A percentile compares a stretch with the other conserved stretches of the same genome.
Conservation (phyloP, 129 eudicot species). For the Centrapalus pauciflorus region DNA sequence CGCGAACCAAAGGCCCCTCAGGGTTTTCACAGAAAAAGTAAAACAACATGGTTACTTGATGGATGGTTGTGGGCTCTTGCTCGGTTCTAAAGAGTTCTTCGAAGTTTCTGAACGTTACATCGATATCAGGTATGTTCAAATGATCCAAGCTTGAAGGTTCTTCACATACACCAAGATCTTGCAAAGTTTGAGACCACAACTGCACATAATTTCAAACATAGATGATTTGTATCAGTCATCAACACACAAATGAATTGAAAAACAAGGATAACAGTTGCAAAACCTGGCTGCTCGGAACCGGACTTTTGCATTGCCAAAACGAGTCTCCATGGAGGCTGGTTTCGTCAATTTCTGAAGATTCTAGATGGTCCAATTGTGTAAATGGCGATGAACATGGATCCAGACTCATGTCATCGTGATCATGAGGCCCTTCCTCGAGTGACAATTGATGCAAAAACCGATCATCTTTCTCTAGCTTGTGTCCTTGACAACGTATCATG, state of each 20-base stretch:
- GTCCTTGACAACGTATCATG: constrained; percentile 30
- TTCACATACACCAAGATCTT: constrained; percentile 91
- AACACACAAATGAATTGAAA: neutral
- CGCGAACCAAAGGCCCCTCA: no score
- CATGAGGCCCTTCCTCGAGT: constrained; percentile 18
- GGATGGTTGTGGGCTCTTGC: constrained; percentile 32
- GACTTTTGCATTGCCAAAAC: constrained; percentile 64
- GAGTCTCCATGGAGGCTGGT: constrained; percentile 43
- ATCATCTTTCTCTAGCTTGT: constrained; percentile 28
- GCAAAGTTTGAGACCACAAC: constrained; percentile 86
- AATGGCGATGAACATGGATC: constrained; percentile 41
- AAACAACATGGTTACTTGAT: constrained; percentile 14
- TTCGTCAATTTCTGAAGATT: constrained; percentile 32
- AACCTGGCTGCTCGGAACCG: constrained; percentile 59
- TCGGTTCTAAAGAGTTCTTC: constrained; percentile 72
- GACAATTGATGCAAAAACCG: constrained; percentile 23
- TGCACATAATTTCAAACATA: constrained; percentile 21
- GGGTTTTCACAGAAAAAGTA: neutral
- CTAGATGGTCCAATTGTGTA: constrained; percentile 41
- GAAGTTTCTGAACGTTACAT: constrained; percentile 65
- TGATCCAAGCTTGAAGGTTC: constrained; percentile 60
- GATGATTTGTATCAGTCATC: neutral
- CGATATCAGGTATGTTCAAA: constrained; percentile 69
- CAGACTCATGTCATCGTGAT: constrained; percentile 21
- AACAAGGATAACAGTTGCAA: constrained; percentile 4